Evolutionary conservation across 495 filamentous ascomycete species (phyloP).

Genomic region (Neurospora sp.): DNA sequence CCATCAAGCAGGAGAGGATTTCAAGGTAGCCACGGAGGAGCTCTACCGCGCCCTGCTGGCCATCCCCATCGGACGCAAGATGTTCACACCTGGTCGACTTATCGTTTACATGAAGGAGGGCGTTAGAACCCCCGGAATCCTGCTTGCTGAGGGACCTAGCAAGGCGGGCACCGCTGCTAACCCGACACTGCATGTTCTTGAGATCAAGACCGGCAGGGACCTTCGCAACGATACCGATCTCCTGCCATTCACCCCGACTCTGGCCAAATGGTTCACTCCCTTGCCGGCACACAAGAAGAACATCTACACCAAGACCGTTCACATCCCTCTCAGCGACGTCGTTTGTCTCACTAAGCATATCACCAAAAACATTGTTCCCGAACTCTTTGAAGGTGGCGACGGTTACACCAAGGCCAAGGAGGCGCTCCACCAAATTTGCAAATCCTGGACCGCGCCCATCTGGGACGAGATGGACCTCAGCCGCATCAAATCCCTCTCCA

Average conservation of each 20-base stretch:
- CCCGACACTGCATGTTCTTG: conserved; percentile 65
- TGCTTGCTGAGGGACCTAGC: conserved; percentile 62
- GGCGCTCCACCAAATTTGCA: conserved; percentile 50
- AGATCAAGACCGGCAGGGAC: conserved; percentile 52
- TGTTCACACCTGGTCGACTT: conserved; percentile 62
- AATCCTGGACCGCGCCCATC: conserved; percentile 56
- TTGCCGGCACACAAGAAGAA: conserved; percentile 49
- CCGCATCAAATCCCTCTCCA: conserved; percentile 64
- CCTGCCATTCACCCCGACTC: conserved; percentile 63
- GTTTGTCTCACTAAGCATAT: conserved; percentile 72
- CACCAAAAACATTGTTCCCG: conserved; percentile 50
- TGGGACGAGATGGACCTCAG: conserved; percentile 86
- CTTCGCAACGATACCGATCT: conserved; percentile 66
- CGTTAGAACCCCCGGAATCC: conserved; percentile 66
- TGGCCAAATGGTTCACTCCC: conserved; percentile 48
- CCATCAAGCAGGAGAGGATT: conserved; percentile 72
- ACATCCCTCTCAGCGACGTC: conserved; percentile 60
- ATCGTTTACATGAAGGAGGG: conserved; percentile 65
- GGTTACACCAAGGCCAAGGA: conserved; percentile 39
- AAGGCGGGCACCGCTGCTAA: conserved; percentile 41
- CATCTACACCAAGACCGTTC: conserved; percentile 52
- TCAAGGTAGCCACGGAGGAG: conserved; percentile 59
- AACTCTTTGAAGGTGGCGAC: conserved; percentile 39
- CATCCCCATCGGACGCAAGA: conserved; percentile 68
- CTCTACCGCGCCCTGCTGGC: conserved; percentile 60